These are phyloP conservation scores for Nicotiana knightiana DNA, from an alignment of 257 asterid genomes.

Conservation along the genomic window DNA sequence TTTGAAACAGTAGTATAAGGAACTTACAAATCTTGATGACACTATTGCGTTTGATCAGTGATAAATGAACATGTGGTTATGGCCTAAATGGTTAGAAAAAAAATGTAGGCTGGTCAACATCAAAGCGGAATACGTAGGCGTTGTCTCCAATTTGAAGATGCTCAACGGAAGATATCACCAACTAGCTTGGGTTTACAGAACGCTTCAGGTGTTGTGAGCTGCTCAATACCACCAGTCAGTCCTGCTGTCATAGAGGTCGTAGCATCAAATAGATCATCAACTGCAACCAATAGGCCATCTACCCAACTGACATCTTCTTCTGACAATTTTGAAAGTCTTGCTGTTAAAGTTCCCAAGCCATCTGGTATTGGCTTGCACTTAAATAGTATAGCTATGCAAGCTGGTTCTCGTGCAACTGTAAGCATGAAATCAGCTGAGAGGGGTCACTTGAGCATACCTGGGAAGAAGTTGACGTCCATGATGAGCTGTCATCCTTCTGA, in stretches of 20 bases:
- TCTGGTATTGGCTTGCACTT: constrained; percentile 73
- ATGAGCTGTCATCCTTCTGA: constrained; percentile 22
- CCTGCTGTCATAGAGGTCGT: constrained; percentile 28
- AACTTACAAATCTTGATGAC: constrained; percentile 10
- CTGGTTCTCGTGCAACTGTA: constrained; percentile 38
- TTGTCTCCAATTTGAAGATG: constrained; percentile 66
- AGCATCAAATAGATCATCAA: constrained; percentile 23
- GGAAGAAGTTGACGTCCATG: constrained; percentile 31
- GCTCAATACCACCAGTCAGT: constrained; percentile 9
- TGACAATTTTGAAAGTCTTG: constrained; percentile 24
- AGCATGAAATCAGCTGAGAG: constrained; percentile 39
- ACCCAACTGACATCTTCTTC: constrained; percentile 25
- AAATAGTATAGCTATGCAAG: constrained; percentile 51
- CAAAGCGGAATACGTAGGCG: constrained; percentile 46
- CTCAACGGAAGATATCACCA: constrained; percentile 20
- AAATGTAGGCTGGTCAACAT: constrained; percentile 40
- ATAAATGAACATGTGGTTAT: neutral
- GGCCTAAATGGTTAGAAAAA: constrained; percentile 17
- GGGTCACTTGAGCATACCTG: constrained; percentile 32
- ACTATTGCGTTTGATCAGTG: neutral
- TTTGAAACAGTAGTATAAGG: neutral
- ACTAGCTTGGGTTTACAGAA: constrained; percentile 20
- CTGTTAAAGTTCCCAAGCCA: constrained; percentile 40
- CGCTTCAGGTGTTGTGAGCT: constrained; percentile 18
- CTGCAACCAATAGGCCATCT: constrained; percentile 24